phyloP scores from a whole-genome alignment of 1,284 basidiomycete species.

The Melanopsichium pennsylvanicum region DNA sequence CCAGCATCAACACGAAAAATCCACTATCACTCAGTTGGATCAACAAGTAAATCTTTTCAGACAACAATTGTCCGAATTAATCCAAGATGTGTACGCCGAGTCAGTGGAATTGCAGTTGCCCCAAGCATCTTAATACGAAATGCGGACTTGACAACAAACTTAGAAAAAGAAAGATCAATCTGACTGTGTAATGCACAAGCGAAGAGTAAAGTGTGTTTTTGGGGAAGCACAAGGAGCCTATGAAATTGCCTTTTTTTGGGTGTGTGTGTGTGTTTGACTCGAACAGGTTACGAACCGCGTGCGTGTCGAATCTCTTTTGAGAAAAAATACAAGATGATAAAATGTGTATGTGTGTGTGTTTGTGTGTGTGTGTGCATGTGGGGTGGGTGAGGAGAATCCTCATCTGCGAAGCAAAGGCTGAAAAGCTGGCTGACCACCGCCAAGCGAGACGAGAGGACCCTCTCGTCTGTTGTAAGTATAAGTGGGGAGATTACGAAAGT shows the following conservation, averaged over 20 bases:
- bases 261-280: slow-evolving; percentile 2
- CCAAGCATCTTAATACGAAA: neutral
- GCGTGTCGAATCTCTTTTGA: slow-evolving; percentile 15
- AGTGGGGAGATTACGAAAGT: neutral
- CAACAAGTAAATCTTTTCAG: slow-evolving; percentile 6
- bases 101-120: slow-evolving; percentile 32
- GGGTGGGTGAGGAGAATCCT: neutral
- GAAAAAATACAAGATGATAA: slow-evolving; percentile 12
- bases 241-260: slow-evolving; percentile 38
- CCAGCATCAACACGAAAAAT: no score
- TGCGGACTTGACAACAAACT: neutral
- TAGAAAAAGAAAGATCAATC: neutral
- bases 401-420: slow-evolving; percentile 9
- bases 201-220: slow-evolving; percentile 13
- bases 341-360: slow-evolving; percentile 22
- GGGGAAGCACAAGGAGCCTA: no score
- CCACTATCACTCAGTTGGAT: slow-evolving; percentile 14
- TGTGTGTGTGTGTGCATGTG: no score
- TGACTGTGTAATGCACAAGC: neutral
- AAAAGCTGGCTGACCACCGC: slow-evolving; percentile 24
- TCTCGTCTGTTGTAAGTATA: no score
- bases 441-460: neutral
- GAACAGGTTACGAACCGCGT: neutral
- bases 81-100: slow-evolving; percentile 49
- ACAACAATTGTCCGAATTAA: slow-evolving; percentile 32